phyloP scores from a whole-genome alignment of 1,139 yeast genomes.

The Magnusiomyces tetraspermus region DNA sequence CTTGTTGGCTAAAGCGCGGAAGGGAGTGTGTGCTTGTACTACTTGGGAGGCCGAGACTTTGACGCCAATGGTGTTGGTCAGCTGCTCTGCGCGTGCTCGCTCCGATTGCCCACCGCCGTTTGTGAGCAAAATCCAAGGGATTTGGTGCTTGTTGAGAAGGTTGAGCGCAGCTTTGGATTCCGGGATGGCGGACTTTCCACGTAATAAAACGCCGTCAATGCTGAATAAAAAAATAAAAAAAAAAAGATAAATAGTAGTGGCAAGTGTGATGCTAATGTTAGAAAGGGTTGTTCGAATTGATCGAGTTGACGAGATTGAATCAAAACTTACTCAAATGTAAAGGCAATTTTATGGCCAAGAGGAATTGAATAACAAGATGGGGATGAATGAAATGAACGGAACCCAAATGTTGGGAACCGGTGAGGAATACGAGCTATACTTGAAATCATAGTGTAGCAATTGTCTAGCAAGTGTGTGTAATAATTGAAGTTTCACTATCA shows the following conservation, averaged over 20 bases:
- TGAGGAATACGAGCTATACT: neutral
- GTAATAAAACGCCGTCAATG: constrained; percentile 86
- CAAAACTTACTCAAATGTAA: constrained; percentile 33
- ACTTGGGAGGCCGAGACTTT: constrained; percentile 51
- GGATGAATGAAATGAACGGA: neutral
- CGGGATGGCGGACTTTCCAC: constrained; percentile 64
- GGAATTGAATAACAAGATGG: neutral
- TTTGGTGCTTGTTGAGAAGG: constrained; percentile 42
- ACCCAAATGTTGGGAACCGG: too few species aligned
- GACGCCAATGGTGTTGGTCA: constrained; percentile 45
- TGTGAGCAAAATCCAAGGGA: constrained; percentile 79
- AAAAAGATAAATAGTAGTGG: neutral
- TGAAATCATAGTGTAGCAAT: too few species aligned
- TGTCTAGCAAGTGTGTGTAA: too few species aligned
- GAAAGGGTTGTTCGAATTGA: too few species aligned
- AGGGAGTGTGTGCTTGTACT: constrained; percentile 89
- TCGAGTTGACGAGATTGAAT: too few species aligned
- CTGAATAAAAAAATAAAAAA: constrained; percentile 8
- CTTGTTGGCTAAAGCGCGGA: constrained; percentile 48
- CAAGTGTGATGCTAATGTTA: neutral
- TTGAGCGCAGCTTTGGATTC: constrained; percentile 58
- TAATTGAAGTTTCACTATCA: too few species aligned
- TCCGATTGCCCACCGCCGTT: constrained; percentile 91
- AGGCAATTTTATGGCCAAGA: constrained; percentile 18
- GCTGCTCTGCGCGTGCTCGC: constrained; percentile 45